Percentiles rank a stretch among this genome's conserved stretches.
These are phyloP conservation scores for Lactarius tabidus DNA, from an alignment of 768 basidiomycete genomes.

Conservation along the genomic window DNA sequence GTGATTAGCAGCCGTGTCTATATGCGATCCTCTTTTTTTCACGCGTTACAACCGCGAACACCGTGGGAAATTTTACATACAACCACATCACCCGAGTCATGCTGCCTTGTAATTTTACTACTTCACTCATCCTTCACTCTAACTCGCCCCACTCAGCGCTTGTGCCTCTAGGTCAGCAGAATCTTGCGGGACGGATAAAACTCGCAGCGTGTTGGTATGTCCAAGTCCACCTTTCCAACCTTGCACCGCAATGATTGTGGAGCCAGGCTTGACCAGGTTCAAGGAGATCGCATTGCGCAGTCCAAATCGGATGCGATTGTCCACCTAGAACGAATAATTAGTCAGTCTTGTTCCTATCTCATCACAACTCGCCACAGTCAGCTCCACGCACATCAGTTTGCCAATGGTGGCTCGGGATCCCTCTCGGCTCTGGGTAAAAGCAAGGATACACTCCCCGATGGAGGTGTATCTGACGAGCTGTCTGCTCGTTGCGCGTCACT, in stretches of 20 bases:
- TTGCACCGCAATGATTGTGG: constrained; percentile 91
- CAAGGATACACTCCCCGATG: constrained; percentile 97
- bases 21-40: neutral
- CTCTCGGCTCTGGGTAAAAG: constrained; percentile 94
- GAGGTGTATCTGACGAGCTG: constrained; percentile 93
- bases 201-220: constrained; percentile 88
- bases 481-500: constrained; percentile 97
- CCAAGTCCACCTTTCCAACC: constrained; percentile 99
- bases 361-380: neutral
- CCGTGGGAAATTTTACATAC: neutral
- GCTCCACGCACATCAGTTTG: constrained; percentile 80
- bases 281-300: constrained; percentile 77
- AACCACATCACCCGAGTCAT: neutral
- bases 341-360: constrained; percentile 13
- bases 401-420: constrained; percentile 86
- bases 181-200: constrained; percentile 81
- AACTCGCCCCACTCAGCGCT: constrained; percentile 40
- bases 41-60: neutral
- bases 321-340: constrained; percentile 48
- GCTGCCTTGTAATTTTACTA: neutral
- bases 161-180: constrained; percentile 72
- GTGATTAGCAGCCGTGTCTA: neutral
- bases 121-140: constrained; percentile 5
- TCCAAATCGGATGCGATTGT: constrained; percentile 87
- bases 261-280: constrained; percentile 83